A percentile compares a stretch with the other conserved stretches of the same genome.
phyloP scores from a whole-genome alignment of 805 yeast genomes.

The Starmerella apis region DNA sequence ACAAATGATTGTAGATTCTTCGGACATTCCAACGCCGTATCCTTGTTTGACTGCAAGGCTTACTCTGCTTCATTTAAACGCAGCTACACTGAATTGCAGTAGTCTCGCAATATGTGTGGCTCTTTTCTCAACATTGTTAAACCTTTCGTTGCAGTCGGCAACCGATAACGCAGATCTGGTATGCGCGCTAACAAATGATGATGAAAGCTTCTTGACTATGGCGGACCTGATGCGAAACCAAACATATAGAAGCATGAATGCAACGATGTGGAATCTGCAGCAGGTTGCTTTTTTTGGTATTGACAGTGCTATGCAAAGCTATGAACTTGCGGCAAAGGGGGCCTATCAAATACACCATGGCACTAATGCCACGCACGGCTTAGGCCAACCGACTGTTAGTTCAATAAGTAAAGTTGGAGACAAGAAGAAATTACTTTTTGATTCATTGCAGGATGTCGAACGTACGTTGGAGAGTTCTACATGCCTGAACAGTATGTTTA shows the following conservation, averaged over 20 bases:
- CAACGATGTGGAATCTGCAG: slow-evolving; percentile 17
- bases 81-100: neutral
- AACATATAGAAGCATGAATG: slow-evolving; percentile 13
- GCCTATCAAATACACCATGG: neutral
- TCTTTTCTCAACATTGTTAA: neutral
- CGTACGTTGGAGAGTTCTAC: too few relatives aligned
- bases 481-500: too few relatives aligned
- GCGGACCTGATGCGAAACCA: neutral
- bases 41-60: neutral
- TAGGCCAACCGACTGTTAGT: neutral
- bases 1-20: neutral
- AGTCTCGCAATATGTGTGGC: slow-evolving; percentile 1
- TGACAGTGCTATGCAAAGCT: neutral
- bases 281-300: neutral
- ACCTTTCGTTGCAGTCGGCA: neutral
- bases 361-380: neutral
- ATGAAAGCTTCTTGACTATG: neutral
- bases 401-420: neutral
- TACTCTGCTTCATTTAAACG: neutral
- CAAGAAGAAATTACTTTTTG: neutral
- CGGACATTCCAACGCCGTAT: neutral
- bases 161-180: neutral
- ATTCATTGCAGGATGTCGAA: neutral
- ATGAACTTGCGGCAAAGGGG: neutral
- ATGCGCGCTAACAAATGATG: neutral